Evolutionary conservation across 805 yeast species (phyloP), one percentile per base, ranked within the genome.

Genomic region (Teunomyces aglyptinius): DNA sequence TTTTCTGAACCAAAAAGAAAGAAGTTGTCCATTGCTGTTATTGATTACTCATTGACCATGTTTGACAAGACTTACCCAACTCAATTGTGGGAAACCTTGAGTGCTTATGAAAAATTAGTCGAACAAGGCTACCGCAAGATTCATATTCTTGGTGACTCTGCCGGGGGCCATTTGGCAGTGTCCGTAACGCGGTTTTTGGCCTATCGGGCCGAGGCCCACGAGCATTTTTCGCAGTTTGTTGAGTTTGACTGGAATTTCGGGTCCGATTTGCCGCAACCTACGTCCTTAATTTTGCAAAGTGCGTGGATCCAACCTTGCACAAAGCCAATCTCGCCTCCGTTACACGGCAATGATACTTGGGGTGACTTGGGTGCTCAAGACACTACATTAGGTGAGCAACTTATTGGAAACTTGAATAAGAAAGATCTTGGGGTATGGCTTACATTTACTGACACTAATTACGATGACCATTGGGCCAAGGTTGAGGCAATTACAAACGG

Each of bases 251-350:
- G 46, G 16, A 15, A 38, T 5, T 59, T 58, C 55, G 47, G 47
- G 24, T 22, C 24, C 6, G 47, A 53, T 3, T 49, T 61, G 45
- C 60, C 61, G 2, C 67, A 65, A 50, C 73, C 72, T 5, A 52
- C 51, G 16, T 55, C 65, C 2, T 48, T 61, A 31, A 48, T 66
- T 2, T 54, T 65, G 40, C 46, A 63, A 8, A 63, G 70, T 35
- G 73, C 73, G 11, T 68, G 73, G 73, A 62, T 64, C 26, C 60
- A 68, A 46, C 72, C 73, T 6, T 49, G 50, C 34, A 56, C 60
- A 7, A 31, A 20, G 12, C 61, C 67, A 4, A 46, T 20, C 10
- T 28, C 50, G 11, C 57, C 61, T 12, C 46, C 63, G 4, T 57
- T 51, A 16, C 58, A 63, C 31, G 67, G 64, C 10, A 49, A 49